These are phyloP conservation scores for Aspergillus ruber DNA, from an alignment of 2,329 filamentous ascomycete species.

Conservation along the genomic window DNA sequence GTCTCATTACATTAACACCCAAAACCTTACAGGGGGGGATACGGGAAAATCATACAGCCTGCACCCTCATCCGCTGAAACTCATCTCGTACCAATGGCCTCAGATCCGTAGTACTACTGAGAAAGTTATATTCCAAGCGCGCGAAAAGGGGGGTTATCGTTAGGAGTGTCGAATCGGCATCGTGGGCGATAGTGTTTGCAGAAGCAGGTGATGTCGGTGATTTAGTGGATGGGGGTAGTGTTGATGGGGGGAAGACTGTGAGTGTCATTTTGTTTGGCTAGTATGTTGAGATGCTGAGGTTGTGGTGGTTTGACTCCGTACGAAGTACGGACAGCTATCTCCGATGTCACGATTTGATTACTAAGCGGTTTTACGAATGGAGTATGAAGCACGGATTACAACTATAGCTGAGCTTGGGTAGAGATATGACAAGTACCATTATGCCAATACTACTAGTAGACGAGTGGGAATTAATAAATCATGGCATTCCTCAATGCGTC, in stretches of 20 bases:
- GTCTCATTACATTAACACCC: background rate
- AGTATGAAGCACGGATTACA: too few species aligned
- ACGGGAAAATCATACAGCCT: slow-evolving; percentile 26
- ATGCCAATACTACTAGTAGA: too few species aligned
- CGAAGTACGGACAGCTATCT: too few species aligned
- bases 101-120: slow-evolving; percentile 32
- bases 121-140: slow-evolving; percentile 39
- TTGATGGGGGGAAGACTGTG: slow-evolving; percentile 9
- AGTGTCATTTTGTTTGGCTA: slow-evolving; percentile 12
- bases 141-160: slow-evolving; percentile 38
- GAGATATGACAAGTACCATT: too few species aligned
- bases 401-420: too few species aligned
- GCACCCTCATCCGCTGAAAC: slow-evolving; percentile 37
- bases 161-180: slow-evolving; percentile 28
- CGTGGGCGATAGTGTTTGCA: slow-evolving; percentile 5
- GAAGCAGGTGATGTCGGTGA: slow-evolving; percentile 12
- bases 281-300: background rate
- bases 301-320: too few species aligned
- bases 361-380: too few species aligned
- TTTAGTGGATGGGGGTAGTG: background rate
- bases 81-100: slow-evolving; percentile 33
- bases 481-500: background rate
- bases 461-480: too few species aligned
- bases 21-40: background rate
- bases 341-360: too few species aligned